Percentiles rank a stretch among this genome's conserved stretches.
Conservation (phyloP, 2,329 filamentous ascomycete genomes). For the Lasiodiplodia sp. region DNA sequence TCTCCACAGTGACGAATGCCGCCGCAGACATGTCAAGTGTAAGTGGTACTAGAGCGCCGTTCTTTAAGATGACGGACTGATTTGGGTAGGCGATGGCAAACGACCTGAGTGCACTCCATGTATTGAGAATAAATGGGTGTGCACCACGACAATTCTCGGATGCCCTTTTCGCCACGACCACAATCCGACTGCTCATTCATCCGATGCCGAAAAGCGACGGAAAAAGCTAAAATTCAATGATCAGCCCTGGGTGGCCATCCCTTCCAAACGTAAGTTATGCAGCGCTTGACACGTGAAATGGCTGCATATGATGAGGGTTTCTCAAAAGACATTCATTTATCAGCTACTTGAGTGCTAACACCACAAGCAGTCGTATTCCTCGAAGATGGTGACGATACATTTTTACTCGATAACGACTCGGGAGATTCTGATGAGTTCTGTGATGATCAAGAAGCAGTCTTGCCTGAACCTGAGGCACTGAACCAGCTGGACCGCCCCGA, state of each 20-base stretch:
- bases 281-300: too few relatives aligned
- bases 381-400: too few relatives aligned
- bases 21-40: constrained; percentile 15
- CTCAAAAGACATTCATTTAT: too few relatives aligned
- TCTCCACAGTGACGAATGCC: background rate
- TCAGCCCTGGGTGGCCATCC: background rate
- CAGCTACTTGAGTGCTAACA: too few relatives aligned
- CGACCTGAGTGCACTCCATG: background rate
- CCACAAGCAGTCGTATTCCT: too few relatives aligned
- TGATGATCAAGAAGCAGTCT: too few relatives aligned
- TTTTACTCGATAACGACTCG: too few relatives aligned
- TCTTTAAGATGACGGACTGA: too few relatives aligned
- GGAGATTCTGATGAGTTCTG: too few relatives aligned
- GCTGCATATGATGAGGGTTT: too few relatives aligned
- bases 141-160: background rate
- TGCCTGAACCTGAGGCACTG: too few relatives aligned
- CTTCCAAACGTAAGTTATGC: background rate
- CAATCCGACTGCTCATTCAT: constrained; percentile 4
- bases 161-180: constrained; percentile 16
- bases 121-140: background rate
- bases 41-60: background rate
- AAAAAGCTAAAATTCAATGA: background rate
- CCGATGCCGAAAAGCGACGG: background rate
- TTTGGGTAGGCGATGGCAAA: background rate
- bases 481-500: too few relatives aligned